Base-by-base conservation (phyloP, 2,329 filamentous ascomycete genomes). In the Monascus ruber region DNA sequence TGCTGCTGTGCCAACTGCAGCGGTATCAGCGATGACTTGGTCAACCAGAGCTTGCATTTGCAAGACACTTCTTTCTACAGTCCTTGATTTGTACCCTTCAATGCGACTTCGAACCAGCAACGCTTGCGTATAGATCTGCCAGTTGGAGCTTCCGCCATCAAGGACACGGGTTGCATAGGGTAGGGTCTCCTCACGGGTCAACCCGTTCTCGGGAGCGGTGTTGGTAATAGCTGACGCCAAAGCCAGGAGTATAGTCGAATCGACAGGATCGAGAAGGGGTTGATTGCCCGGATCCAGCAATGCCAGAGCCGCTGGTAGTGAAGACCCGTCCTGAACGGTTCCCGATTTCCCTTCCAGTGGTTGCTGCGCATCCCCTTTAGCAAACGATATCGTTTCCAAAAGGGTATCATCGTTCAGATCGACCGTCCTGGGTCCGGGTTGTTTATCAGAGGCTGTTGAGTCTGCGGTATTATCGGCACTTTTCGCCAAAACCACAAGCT, bases 101-200 rank as follows among this genome's bases (percentile, higher is more conserved):
- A 96, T 89, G 10, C 91, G 75, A 43, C 85, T 94, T 34, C 91
- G 76, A 1, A 96, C 84, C 0, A 98, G 71, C 6, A 98, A 70
- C 0, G 87, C 91, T 56, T 96, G 88, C 0, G 91, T 95, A 58
- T 96, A 96, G 28, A 95, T 81, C 59, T 96, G 91, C 91, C 91
- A 98, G 60, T 96, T 98, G 1, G 86, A 89, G 34, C 83, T 83
- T 49, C 89, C 88, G 44, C 91, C 87, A 6, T 83, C 76, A 1
- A 98, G 72, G 0, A 96, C 91, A 32, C 91, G 78, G 1, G 81
- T 82, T 1, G 91, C 91, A 56, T 89, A 98, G 0, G 91, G 91
- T 1, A 94, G 64, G 4, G 94, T 89, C 57, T 96, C 86, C 63
- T 96, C 88, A n/a, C 87, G 75, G 0, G 88, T 96, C 1, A 98